Evolutionary conservation across 768 basidiomycete genomes (phyloP).

Genomic region (Xanthoconium purpureum): DNA sequence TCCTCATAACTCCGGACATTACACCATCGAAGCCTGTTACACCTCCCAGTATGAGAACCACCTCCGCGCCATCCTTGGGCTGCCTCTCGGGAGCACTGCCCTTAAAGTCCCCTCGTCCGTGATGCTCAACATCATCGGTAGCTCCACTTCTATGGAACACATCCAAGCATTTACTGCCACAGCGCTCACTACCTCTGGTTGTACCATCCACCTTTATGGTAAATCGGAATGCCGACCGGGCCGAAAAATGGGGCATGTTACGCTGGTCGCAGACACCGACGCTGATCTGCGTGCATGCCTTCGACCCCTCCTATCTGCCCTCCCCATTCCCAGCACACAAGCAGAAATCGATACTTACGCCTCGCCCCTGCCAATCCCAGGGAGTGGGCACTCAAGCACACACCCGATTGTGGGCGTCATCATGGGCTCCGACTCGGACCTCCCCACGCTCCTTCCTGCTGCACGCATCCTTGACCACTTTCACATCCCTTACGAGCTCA

Average conservation of each 20-base stretch:
- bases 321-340: slow-evolving; percentile 42
- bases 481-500: slow-evolving; percentile 83
- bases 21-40: slow-evolving; percentile 96
- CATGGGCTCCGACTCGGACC: slow-evolving; percentile 98
- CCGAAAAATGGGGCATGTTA: slow-evolving; percentile 98
- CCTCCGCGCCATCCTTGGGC: slow-evolving; percentile 85
- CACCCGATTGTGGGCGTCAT: slow-evolving; percentile 88
- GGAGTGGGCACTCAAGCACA: slow-evolving; percentile 54
- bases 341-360: slow-evolving; percentile 54
- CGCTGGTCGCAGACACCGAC: slow-evolving; percentile 79
- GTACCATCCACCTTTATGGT: slow-evolving; percentile 89
- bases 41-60: slow-evolving; percentile 98
- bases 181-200: slow-evolving; percentile 71
- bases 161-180: slow-evolving; percentile 52
- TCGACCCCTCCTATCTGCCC: slow-evolving; percentile 65
- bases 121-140: slow-evolving; percentile 96
- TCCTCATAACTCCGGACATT: slow-evolving; percentile 98
- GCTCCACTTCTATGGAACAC: slow-evolving; percentile 61
- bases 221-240: slow-evolving; percentile 86
- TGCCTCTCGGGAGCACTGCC: slow-evolving; percentile 85
- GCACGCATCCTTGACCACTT: slow-evolving; percentile 84
- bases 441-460: slow-evolving; percentile 90
- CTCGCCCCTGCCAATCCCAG: slow-evolving; percentile 41
- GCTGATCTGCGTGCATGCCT: slow-evolving; percentile 67
- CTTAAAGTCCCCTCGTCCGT: slow-evolving; percentile 83